Evolutionary conservation across 176 grass and related monocot genomes (phyloP).

Genomic region (Dendrocalamus sinicus): DNA sequence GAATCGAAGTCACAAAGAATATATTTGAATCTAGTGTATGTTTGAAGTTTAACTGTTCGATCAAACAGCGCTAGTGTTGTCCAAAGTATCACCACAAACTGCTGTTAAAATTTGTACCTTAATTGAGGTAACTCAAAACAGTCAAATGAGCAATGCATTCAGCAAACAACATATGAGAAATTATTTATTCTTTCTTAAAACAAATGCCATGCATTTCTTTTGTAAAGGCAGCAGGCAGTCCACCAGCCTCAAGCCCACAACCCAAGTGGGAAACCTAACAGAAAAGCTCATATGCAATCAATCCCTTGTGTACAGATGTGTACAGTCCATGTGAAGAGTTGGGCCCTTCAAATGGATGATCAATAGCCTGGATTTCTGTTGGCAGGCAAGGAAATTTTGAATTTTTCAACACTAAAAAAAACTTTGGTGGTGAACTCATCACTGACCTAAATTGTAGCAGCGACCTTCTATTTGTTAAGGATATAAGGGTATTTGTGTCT

Average conservation of each 20-base stretch:
- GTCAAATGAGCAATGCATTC: background rate
- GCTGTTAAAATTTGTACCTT: background rate
- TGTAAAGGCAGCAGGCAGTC: background rate
- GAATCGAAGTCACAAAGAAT: background rate
- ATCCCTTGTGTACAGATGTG: background rate
- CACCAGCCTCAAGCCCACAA: background rate
- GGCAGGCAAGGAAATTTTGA: background rate
- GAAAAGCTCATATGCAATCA: conserved; percentile 20
- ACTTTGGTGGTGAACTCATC: background rate
- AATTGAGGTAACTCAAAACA: background rate
- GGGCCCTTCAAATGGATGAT: background rate
- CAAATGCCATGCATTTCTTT: background rate
- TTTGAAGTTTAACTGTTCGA: conserved; percentile 2
- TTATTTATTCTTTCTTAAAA: background rate
- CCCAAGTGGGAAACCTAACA: background rate
- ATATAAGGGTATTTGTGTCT: too few species aligned
- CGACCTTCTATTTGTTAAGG: background rate
- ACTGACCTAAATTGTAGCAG: background rate
- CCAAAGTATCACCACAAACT: background rate
- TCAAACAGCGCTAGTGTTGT: background rate
- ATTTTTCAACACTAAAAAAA: background rate
- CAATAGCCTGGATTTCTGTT: background rate
- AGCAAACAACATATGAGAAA: background rate
- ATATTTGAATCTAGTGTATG: conserved; percentile 3
- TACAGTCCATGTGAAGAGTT: background rate